Base-by-base conservation (phyloP, 1,139 yeast genomes). In the Pichia sorboxylosa region DNA sequence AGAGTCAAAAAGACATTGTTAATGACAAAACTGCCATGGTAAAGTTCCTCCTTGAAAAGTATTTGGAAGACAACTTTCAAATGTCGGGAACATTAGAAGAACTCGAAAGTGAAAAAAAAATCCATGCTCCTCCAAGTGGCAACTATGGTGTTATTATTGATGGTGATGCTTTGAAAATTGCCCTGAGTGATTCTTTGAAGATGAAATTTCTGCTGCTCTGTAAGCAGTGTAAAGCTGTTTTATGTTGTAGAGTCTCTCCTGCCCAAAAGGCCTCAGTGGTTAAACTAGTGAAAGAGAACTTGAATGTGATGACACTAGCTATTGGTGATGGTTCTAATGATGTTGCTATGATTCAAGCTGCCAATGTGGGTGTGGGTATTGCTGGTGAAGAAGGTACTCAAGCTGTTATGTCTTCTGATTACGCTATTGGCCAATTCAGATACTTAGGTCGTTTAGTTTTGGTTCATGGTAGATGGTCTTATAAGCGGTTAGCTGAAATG, bases 351-450 rank as follows among this genome's bases (percentile, higher is more conserved):
- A 90, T 90, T 46, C 97, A 90, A 55, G 85, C 94, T 24, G 98
- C 98, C 2, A 92, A 90, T 58, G 92, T 90, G 22, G 98, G 98
- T 46, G 92, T 90, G 30, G 98, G 98, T 58, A 90, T 90, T 48
- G 94, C 95, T 29, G 98, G 98, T 55, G 94, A 84, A 59, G 98
- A 90, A 64, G 98, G 98, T 45, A 67, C 97, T 31, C 97, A 87
- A 55, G 98, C 98, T 11, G 97, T 78, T 9, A 90, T 90, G 98
- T 80, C 94, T 7, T 81, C 96, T 0, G 98, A 90, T 62, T 90
- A 85, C 58, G 97, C 96, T 3, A 64, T 90, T 54, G 98, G 96
- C 11, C 97, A 90, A 55, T 90, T 90, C 61, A 66, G 97, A 50
- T 90, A 69, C 51, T 57, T 90, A 51, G 70, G 84, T 0, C 69